phyloP scores from a whole-genome alignment of 148 eudicot genomes.

The Polygonum aviculare region DNA sequence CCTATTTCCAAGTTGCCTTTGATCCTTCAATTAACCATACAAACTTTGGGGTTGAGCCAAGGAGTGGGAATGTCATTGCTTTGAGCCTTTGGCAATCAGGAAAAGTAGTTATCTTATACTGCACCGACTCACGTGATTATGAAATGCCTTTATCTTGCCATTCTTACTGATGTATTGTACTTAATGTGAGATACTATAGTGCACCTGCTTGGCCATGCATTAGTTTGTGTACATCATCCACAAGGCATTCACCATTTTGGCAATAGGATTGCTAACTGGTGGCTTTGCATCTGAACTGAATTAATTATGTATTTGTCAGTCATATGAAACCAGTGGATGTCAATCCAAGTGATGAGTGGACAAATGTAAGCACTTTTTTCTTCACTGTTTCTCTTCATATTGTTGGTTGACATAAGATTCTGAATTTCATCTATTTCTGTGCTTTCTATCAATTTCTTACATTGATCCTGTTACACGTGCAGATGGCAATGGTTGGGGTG shows the following conservation, averaged over 20 bases:
- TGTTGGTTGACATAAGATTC: neutral
- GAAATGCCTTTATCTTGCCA: neutral
- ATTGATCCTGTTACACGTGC: conserved; percentile 18
- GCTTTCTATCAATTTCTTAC: conserved; percentile 5
- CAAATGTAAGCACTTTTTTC: conserved; percentile 48
- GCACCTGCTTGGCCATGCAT: neutral
- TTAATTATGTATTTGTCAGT: conserved; percentile 31
- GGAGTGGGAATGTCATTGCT: neutral
- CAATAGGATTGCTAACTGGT: neutral
- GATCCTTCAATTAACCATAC: neutral
- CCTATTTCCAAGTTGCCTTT: neutral
- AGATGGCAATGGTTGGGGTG: conserved; percentile 83
- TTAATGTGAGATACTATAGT: neutral
- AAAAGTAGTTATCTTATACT: neutral
- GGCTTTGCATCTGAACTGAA: conserved; percentile 9
- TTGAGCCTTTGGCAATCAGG: neutral
- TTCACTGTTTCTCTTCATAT: neutral
- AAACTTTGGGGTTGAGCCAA: neutral
- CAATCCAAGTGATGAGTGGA: conserved; percentile 88
- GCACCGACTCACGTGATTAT: neutral
- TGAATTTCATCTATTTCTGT: neutral
- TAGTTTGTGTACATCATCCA: neutral
- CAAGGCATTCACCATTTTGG: neutral
- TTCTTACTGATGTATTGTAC: neutral
- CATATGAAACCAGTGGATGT: conserved; percentile 85